Base-by-base conservation (phyloP, 805 yeast genomes). In the Saccharomycopsis sp. region DNA sequence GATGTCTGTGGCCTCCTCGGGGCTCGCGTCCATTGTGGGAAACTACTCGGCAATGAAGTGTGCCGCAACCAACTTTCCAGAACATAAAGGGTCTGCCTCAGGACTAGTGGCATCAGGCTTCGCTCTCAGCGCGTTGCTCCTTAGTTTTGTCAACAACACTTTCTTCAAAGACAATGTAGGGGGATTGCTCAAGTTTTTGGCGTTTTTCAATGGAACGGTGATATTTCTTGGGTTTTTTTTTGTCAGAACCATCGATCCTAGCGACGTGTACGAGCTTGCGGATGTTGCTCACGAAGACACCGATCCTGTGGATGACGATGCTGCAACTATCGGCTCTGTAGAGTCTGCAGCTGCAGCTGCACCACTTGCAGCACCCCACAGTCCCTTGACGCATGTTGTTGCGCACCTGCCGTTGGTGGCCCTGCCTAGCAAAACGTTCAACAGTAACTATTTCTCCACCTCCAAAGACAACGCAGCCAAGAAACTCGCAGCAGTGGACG, bases 111-210 rank as follows among this genome's bases (percentile, higher is more conserved):
- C 84, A 2, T 79, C 88, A 14, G 75, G 83, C 0, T 87, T 81
- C 68, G 95, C 92, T 0, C 70, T 87, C 48, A 80, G 90, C 3
- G 91, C 92, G 2, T 75, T 87, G 47, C 63, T 85, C 18, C 85
- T 83, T 65, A 81, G 89, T 1, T 67, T 78, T 1, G 64, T 85
- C 2, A 79, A 88, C 14, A 81, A 87, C 0, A 64, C 70, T 3
- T 74, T 78, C 54, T 87, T 80, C 63, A 68, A 70, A 5, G 80
- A 76, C 34, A 70, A 85, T 62, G 78, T 88, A 1, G 79, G 75
- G 3, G 81, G 80, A 0, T 73, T 86, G 1, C 72, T 87, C 50
- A 66, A 68, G 55, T 86, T 86, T 66, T 75, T 87, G 60, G 71
- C 84, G 0, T 58, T 79, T 1, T 75, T 75, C 52, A 79, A 89